Conservation (phyloP, 1,139 yeast genomes). For the Diutina rugosa region DNA sequence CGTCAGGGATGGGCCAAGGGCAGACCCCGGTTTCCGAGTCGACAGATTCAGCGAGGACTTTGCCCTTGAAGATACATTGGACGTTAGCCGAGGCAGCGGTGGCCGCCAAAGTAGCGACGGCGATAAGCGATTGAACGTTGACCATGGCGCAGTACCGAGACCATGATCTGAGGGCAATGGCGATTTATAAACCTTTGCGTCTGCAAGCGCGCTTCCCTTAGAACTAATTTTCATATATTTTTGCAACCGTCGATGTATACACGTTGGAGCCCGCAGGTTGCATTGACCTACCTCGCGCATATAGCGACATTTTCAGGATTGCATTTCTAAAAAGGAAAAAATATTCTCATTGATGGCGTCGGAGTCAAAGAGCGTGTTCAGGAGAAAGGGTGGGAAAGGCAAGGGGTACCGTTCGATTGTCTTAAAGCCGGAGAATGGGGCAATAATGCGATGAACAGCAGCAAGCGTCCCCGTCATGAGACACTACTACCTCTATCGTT, state of each 20-base stretch:
- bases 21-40: slow-evolving; percentile 31
- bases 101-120: slow-evolving; percentile 5
- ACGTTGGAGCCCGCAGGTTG: background rate
- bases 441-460: too few relatives aligned
- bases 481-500: too few relatives aligned
- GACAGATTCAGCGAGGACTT: slow-evolving; percentile 16
- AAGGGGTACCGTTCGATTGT: background rate
- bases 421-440: too few relatives aligned
- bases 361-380: background rate
- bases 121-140: background rate
- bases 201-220: background rate
- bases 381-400: background rate
- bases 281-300: background rate
- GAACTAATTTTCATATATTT: background rate
- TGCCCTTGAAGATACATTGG: slow-evolving; percentile 25
- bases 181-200: background rate
- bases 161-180: background rate
- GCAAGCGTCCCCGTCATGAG: too few relatives aligned
- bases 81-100: slow-evolving; percentile 15
- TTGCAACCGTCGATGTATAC: background rate
- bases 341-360: background rate
- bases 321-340: background rate
- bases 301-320: background rate
- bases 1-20: slow-evolving; percentile 22
- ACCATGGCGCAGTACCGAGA: background rate